Evolutionary conservation across 371 early-diverging fungal species (phyloP).

Genomic region (Mycotypha africana): DNA sequence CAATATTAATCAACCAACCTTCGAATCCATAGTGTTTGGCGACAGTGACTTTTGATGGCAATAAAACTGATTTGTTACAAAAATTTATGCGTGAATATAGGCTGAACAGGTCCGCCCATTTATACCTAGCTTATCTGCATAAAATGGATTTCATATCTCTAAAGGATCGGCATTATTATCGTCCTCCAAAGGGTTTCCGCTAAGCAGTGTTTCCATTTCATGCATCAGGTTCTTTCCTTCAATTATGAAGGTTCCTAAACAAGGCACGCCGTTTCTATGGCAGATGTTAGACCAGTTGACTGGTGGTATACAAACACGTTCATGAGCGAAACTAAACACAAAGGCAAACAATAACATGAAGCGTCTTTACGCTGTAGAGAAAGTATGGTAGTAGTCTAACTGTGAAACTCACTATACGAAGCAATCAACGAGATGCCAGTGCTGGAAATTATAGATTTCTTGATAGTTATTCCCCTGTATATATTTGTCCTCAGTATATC

Average conservation of each 20-base stretch:
- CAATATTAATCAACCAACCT: slow-evolving; percentile 68
- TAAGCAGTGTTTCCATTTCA: slow-evolving; percentile 42
- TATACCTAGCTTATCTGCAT: slow-evolving; percentile 52
- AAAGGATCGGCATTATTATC: slow-evolving; percentile 3
- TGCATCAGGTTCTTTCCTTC: slow-evolving; percentile 35
- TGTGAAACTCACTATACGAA: slow-evolving; percentile 52
- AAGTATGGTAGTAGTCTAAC: too few relatives aligned
- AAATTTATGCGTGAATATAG: too few relatives aligned
- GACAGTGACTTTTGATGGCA: slow-evolving; percentile 50
- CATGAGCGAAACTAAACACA: slow-evolving; percentile 46
- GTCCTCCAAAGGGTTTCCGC: slow-evolving; percentile 16
- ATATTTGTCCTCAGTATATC: slow-evolving; percentile 48
- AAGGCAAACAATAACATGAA: neutral
- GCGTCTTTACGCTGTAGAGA: neutral
- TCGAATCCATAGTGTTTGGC: slow-evolving; percentile 62
- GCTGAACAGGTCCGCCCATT: too few relatives aligned
- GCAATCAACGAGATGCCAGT: slow-evolving; percentile 56
- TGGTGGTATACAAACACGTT: slow-evolving; percentile 57
- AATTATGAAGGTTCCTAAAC: slow-evolving; percentile 49
- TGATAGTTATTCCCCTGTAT: slow-evolving; percentile 47
- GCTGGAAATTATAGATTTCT: slow-evolving; percentile 38
- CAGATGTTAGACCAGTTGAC: slow-evolving; percentile 58
- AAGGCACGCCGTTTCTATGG: slow-evolving; percentile 55
- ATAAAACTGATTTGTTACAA: too few relatives aligned
- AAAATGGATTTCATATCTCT: slow-evolving; percentile 26